These are phyloP conservation scores for Porphyrellus sp. DNA, from an alignment of 1,284 basidiomycete species.

Conservation along the genomic window DNA sequence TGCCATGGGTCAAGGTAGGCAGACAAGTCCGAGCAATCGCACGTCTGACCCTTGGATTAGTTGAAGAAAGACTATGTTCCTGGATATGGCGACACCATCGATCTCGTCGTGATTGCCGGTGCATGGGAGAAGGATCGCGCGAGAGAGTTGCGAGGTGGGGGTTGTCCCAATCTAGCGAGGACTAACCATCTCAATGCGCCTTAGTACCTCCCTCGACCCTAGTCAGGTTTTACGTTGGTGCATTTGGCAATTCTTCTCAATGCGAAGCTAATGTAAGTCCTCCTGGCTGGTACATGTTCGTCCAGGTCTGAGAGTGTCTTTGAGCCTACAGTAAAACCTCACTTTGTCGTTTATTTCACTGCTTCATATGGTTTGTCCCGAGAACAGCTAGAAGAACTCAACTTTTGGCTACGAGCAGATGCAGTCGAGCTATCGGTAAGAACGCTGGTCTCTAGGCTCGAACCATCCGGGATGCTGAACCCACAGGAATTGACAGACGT, in stretches of 20 bases:
- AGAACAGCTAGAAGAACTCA: conserved; percentile 63
- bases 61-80: conserved; percentile 80
- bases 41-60: conserved; percentile 20
- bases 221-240: conserved; percentile 79
- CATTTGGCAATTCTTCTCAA: conserved; percentile 43
- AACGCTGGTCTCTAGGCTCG: not conserved
- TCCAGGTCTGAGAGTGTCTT: conserved; percentile 4
- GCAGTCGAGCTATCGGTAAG: conserved; percentile 33
- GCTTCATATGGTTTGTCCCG: conserved; percentile 71
- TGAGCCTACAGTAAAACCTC: conserved; percentile 48
- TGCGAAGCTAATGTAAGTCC: conserved; percentile 38
- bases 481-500: conserved; percentile 16
- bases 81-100: conserved; percentile 75
- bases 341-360: conserved; percentile 70
- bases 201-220: conserved; percentile 68
- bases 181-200: not conserved
- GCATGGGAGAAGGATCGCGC: conserved; percentile 78
- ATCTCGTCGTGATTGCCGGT: conserved; percentile 74
- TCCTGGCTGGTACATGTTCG: not conserved
- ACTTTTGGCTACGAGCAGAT: conserved; percentile 58
- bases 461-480: conserved; percentile 5
- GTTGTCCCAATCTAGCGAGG: not conserved
- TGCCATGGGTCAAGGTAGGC: conserved; percentile 76
- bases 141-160: conserved; percentile 67
- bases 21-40: not conserved